phyloP scores from a whole-genome alignment of 1,284 basidiomycete genomes.

The Ceratobasidium sp. region DNA sequence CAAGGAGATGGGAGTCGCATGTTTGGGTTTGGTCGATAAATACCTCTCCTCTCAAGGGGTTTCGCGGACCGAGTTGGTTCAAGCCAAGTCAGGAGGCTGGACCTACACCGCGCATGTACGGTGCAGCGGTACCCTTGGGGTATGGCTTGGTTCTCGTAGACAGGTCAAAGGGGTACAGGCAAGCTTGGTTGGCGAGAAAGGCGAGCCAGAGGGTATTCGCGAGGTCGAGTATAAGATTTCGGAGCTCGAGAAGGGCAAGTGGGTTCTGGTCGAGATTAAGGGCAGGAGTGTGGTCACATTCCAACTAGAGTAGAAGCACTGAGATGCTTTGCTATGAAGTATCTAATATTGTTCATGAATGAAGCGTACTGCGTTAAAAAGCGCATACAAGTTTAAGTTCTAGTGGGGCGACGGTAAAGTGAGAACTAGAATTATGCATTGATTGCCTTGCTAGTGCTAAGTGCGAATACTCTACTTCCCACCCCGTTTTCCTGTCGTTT shows the following conservation, averaged over 20 bases:
- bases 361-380: too few relatives aligned
- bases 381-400: too few relatives aligned
- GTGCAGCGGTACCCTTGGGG: conserved; percentile 40
- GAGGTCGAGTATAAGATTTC: conserved; percentile 5
- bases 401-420: too few relatives aligned
- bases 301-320: not conserved
- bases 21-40: conserved; percentile 47
- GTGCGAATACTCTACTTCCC: conserved; percentile 5
- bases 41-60: conserved; percentile 45
- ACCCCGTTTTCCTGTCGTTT: conserved; percentile 17
- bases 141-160: conserved; percentile 19
- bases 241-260: conserved; percentile 14
- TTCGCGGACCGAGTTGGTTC: not conserved
- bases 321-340: not conserved
- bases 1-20: conserved; percentile 21
- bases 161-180: not conserved
- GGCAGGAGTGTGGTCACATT: conserved; percentile 29
- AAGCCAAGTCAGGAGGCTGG: not conserved
- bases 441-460: too few relatives aligned
- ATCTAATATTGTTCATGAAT: too few relatives aligned
- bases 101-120: conserved; percentile 13
- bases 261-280: conserved; percentile 22
- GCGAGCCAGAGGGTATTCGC: not conserved
- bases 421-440: too few relatives aligned
- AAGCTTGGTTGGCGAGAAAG: conserved; percentile 5